Evolutionary conservation across 768 basidiomycete genomes (phyloP), one percentile per base, ranked within the genome.

Genomic region (Tephrocybe sp.): DNA sequence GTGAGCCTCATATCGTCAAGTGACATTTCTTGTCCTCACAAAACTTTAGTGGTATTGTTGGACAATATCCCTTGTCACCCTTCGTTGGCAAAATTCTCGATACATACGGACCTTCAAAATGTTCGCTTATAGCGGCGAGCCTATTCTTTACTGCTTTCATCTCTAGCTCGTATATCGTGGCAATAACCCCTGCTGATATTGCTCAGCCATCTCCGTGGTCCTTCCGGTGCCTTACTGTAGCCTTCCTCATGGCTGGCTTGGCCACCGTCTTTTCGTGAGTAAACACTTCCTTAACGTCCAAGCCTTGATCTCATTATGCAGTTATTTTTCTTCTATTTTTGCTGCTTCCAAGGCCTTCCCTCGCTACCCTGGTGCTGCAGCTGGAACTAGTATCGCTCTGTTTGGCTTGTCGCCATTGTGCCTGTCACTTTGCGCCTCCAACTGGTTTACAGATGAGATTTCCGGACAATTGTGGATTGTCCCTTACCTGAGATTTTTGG

Each of bases 361-460:
- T 6, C 61, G 69, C 4, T 78, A 84, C 55, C 77, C 79, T 38
- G 87, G 87, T 16, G 64, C 83, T 21, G 80, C 86, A 10, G 75
- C 85, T 1, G 90, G 87, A 3, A 66, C 71, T 9, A 84, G 76
- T 60, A 82, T 83, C 74, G 80, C 87, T 2, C 67, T 90, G 19
- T 91, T 90, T 59, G 88, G 90, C n/a, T 74, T 91, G 27, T 92
- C 90, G 0, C 90, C 90, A 0, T 69, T 91, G 18, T 79, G 88
- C 56, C 74, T 91, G 6, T 84, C 88, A 18, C 50, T 77, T 19
- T 52, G 90, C 30, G 88, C 86, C 3, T 80, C 84, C 3, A 68
- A 49, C 13, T 81, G 72, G 61, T 91, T 91, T 64, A 80, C 77
- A 4, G 66, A 71, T 31, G 55, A 65, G 11, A 61, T 65, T 41